Evolutionary conservation across 1,284 basidiomycete species (phyloP).

Genomic region (Ganoderma lingzhi): DNA sequence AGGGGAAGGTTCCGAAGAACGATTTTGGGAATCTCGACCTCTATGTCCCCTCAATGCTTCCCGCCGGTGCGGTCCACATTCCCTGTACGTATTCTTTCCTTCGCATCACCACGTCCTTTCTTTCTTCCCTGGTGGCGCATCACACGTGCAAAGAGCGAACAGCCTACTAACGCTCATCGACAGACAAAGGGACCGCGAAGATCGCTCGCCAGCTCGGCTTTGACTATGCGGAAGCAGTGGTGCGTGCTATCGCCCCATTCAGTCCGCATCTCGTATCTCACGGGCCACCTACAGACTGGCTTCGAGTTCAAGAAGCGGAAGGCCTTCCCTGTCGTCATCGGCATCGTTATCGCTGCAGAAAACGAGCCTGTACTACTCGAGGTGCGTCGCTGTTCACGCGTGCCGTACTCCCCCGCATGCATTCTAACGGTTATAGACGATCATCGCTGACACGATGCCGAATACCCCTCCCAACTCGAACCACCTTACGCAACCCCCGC

Average conservation of each 20-base stretch:
- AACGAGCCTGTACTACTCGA: constrained; percentile 82
- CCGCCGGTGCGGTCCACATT: constrained; percentile 86
- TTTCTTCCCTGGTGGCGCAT: constrained; percentile 1
- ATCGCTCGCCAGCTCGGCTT: constrained; percentile 89
- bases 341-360: constrained; percentile 88
- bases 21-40: constrained; percentile 98
- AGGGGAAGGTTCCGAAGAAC: constrained; percentile 96
- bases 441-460: constrained; percentile 9
- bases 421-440: background rate
- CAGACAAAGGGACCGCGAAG: constrained; percentile 90
- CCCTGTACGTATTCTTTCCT: constrained; percentile 69
- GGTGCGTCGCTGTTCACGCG: constrained; percentile 48
- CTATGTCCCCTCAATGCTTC: constrained; percentile 96
- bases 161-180: constrained; percentile 9
- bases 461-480: background rate
- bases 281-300: constrained; percentile 64
- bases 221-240: constrained; percentile 94
- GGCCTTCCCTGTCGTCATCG: constrained; percentile 87
- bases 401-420: background rate
- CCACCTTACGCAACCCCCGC: background rate
- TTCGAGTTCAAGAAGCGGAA: constrained; percentile 96
- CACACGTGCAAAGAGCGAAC: background rate
- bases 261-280: constrained; percentile 21
- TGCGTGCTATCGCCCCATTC: constrained; percentile 46
- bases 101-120: constrained; percentile 1